phyloP scores from a whole-genome alignment of 2,329 filamentous ascomycete species.

The Claviceps spartinae region DNA sequence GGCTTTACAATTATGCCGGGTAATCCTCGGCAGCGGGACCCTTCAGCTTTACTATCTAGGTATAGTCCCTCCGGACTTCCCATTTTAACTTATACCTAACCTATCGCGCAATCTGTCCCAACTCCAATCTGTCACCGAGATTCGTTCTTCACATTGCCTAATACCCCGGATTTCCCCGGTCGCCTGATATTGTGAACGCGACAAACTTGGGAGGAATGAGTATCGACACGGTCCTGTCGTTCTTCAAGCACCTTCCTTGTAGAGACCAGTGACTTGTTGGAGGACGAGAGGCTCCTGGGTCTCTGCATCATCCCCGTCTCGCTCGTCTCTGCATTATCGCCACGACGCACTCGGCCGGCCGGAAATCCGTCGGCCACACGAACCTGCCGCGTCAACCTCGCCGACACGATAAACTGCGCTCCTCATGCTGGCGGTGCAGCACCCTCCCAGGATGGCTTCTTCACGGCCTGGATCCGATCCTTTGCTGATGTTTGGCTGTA shows the following conservation, averaged over 20 bases:
- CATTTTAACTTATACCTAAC: background rate
- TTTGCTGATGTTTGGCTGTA: constrained; percentile 55
- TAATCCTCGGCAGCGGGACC: too few species aligned
- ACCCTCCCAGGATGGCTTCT: constrained; percentile 44
- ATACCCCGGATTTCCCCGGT: constrained; percentile 11
- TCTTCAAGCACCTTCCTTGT: too few species aligned
- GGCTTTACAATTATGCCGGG: too few species aligned
- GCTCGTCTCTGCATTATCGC: background rate
- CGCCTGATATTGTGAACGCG: background rate
- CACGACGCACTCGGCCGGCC: background rate
- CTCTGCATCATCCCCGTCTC: background rate
- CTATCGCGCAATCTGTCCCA: constrained; percentile 4
- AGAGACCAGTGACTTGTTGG: background rate
- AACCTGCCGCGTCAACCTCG: constrained; percentile 1
- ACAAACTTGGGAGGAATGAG: too few species aligned
- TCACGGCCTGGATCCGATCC: constrained; percentile 38
- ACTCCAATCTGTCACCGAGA: background rate
- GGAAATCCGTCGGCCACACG: background rate
- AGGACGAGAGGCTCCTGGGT: background rate
- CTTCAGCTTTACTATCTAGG: too few species aligned
- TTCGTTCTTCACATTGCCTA: constrained; percentile 6
- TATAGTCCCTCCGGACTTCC: too few species aligned
- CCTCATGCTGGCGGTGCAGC: constrained; percentile 44
- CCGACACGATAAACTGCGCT: constrained; percentile 20
- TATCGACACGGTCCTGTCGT: too few species aligned